Percentiles rank a stretch among this genome's conserved stretches.
These are phyloP conservation scores for Perkinsus olseni DNA, from an alignment of 169 alveolate genomes.

Conservation along the genomic window DNA sequence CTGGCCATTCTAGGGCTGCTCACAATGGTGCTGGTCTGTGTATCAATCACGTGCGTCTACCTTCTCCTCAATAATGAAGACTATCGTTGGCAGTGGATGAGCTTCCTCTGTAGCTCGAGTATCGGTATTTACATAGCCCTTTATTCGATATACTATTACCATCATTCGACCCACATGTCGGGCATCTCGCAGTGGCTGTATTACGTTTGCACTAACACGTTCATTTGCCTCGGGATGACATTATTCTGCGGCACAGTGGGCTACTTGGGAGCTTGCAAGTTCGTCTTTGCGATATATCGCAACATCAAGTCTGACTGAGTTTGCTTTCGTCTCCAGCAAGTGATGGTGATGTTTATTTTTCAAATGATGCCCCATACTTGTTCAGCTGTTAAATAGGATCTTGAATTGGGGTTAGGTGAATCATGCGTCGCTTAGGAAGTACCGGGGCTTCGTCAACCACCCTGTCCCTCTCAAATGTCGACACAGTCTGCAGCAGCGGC, in stretches of 20 bases:
- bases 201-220: not conserved
- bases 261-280: not conserved
- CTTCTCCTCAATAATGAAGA: conserved; percentile 26
- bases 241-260: not conserved
- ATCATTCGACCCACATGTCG: conserved; percentile 11
- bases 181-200: not conserved
- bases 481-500: not conserved
- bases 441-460: no score
- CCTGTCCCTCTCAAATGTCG: not conserved
- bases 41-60: conserved; percentile 20
- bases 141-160: conserved; percentile 26
- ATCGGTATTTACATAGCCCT: conserved; percentile 16
- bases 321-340: no score
- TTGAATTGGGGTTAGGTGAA: not conserved
- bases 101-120: conserved; percentile 20
- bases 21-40: conserved; percentile 19
- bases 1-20: conserved; percentile 8
- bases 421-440: no score
- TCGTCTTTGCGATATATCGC: not conserved
- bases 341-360: not conserved
- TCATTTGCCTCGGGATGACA: not conserved
- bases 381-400: not conserved
- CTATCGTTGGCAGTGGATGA: conserved; percentile 36
- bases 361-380: no score
- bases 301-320: not conserved